Evolutionary conservation across 805 yeast genomes (phyloP).

Genomic region (Yamadazyma paraphyllophila): DNA sequence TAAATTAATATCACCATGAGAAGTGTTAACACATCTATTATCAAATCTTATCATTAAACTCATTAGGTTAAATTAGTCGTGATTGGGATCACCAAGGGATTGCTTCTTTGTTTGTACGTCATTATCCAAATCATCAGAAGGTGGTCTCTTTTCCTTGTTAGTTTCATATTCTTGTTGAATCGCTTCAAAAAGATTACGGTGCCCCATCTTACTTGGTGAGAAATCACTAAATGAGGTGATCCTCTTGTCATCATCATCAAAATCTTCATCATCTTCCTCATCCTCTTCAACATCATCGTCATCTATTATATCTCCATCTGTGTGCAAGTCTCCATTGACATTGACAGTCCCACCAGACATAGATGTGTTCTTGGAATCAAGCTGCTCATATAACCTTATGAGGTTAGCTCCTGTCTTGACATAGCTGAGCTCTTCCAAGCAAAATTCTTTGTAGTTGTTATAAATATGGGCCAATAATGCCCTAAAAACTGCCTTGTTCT

Average conservation of each 20-base stretch:
- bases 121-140: not conserved
- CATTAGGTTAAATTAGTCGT: slow-evolving; percentile 4
- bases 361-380: slow-evolving; percentile 4
- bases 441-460: slow-evolving; percentile 27
- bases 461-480: slow-evolving; percentile 29
- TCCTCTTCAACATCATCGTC: slow-evolving; percentile 8
- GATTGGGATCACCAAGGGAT: not conserved
- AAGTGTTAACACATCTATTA: not conserved
- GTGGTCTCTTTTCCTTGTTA: slow-evolving; percentile 3
- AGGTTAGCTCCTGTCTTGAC: slow-evolving; percentile 30
- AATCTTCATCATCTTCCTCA: slow-evolving; percentile 8
- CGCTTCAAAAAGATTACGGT: slow-evolving; percentile 6
- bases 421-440: slow-evolving; percentile 24
- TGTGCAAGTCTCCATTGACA: slow-evolving; percentile 13
- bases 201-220: slow-evolving; percentile 2
- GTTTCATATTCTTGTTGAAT: slow-evolving; percentile 7
- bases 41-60: slow-evolving; percentile 4
- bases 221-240: not conserved
- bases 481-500: slow-evolving; percentile 13
- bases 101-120: slow-evolving; percentile 3
- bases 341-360: slow-evolving; percentile 4
- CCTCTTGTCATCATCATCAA: not conserved
- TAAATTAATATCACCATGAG: not conserved
- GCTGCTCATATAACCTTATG: slow-evolving; percentile 13
- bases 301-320: slow-evolving; percentile 11